Evolutionary conservation across 768 basidiomycete genomes (phyloP).

Genomic region (Termitomyces sp.): DNA sequence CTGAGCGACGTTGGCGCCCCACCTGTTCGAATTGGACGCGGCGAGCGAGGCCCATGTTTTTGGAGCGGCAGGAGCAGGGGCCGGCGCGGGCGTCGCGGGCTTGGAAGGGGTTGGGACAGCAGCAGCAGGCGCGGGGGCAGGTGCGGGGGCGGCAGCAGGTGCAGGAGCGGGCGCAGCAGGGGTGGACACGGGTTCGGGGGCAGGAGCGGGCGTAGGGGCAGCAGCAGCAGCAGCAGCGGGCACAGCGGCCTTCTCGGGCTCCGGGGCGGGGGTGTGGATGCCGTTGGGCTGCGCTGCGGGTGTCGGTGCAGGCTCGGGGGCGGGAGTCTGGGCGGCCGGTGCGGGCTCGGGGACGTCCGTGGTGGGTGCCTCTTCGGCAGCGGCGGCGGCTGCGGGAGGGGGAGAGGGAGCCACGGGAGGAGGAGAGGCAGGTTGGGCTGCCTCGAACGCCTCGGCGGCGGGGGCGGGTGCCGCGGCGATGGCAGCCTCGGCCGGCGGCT

Average conservation of each 20-base stretch:
- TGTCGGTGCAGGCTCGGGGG: no score
- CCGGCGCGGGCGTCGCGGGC: conserved; percentile 25
- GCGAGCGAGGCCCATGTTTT: conserved; percentile 94
- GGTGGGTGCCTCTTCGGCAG: conserved; percentile 37
- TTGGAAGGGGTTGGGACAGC: conserved; percentile 21
- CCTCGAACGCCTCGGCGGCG: conserved; percentile 31
- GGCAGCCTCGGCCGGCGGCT: conserved; percentile 13
- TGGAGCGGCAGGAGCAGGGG: conserved; percentile 43
- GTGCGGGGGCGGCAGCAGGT: conserved; percentile 19
- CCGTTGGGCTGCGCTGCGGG: conserved; percentile 30
- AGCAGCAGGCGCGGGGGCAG: conserved; percentile 23
- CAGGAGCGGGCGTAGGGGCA: conserved; percentile 14
- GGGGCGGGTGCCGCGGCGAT: conserved; percentile 32
- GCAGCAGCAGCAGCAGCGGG: conserved; percentile 17
- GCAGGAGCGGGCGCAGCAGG: no score
- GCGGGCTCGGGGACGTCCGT: conserved; percentile 36
- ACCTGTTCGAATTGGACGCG: conserved; percentile 76
- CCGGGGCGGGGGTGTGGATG: conserved; percentile 33
- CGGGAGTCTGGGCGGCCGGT: no score
- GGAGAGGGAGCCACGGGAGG: conserved; percentile 28
- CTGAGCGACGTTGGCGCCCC: conserved; percentile 79
- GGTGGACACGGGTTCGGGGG: background rate
- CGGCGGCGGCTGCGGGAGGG: conserved; percentile 22
- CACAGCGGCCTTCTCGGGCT: conserved; percentile 27
- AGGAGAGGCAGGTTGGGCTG: conserved; percentile 34